Evolutionary conservation across 768 basidiomycete species (phyloP), one percentile per base, ranked within the genome.

Genomic region (Termitomyces sp.): DNA sequence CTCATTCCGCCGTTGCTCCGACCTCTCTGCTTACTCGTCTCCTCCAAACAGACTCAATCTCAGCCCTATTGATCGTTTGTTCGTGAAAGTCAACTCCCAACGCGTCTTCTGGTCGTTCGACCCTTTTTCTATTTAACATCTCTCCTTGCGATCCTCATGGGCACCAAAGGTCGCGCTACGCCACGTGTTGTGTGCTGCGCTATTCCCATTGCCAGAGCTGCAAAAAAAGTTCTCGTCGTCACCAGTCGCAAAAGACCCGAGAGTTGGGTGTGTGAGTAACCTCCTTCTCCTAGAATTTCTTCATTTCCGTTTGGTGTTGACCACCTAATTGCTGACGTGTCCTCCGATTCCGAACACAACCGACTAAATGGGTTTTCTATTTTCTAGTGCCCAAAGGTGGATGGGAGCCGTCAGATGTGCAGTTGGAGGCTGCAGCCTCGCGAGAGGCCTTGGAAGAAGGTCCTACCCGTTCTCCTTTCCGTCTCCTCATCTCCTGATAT

Each of bases 381-480:
- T 54, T 58, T 54, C 52, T 69, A 93, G 92, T 94, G 68, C 92
- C 92, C n/a, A 94, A 94, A 79, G 92, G 92, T 72, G 92, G 92
- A 69, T 94, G 87, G 87, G 92, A 94, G 74, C 77, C 84, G 64
- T 80, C 87, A 57, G 92, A 94, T 82, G 85, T 81, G 66, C 80
- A 79, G 73, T 77, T 93, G 68, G 91, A 93, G 80, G 87, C 85
- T 77, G 92, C 92, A 71, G 92, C 92, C 77, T 88, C 85, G 68
- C 84, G 92, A 74, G 92, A 94, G 85, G 92, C 92, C 76, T 80
- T 89, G 74, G 92, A 94, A 90, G 92, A 94, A 93, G 92, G 92
- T 94, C 89, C 85, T 85, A 86, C 84, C 85, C 85, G 79, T 82
- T 82, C 85, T 80, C 85, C 78, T 86, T 73, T 82, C 78, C 81